These are phyloP conservation scores for Volvariella volvacea DNA, from an alignment of 1,284 basidiomycete species.

Conservation along the genomic window DNA sequence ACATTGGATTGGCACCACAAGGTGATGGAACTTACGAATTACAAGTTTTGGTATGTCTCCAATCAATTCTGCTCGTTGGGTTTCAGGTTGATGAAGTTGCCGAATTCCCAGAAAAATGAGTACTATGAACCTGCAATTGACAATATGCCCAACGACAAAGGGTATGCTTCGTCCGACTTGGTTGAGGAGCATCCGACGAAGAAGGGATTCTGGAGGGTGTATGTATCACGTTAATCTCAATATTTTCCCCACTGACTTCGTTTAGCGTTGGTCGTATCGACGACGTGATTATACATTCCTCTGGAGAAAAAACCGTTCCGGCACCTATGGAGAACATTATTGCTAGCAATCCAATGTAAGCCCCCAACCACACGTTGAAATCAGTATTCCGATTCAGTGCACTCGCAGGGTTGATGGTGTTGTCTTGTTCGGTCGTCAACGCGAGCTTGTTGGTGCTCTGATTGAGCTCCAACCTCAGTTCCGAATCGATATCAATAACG, in stretches of 20 bases:
- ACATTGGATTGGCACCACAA: conserved; percentile 21
- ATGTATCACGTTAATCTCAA: neutral
- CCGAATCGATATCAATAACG: conserved; percentile 20
- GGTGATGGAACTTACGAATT: conserved; percentile 23
- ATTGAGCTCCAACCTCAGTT: conserved; percentile 23
- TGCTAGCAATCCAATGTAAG: conserved; percentile 22
- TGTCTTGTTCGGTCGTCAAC: conserved; percentile 34
- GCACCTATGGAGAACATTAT: conserved; percentile 29
- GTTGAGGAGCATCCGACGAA: conserved; percentile 14
- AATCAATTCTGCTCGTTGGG: neutral
- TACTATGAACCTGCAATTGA: conserved; percentile 17
- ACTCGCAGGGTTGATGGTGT: conserved; percentile 25
- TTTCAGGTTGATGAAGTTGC: neutral
- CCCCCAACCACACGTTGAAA: too few relatives aligned
- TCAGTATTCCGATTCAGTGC: too few relatives aligned
- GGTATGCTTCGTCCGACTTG: conserved; percentile 18
- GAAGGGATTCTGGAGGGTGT: conserved; percentile 13
- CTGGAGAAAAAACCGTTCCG: conserved; percentile 34
- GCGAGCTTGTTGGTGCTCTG: conserved; percentile 31
- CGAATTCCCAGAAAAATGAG: conserved; percentile 15
- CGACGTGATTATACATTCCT: conserved; percentile 32
- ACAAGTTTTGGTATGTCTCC: conserved; percentile 18
- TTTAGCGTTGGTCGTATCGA: conserved; percentile 24
- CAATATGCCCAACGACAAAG: conserved; percentile 17
- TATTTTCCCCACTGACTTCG: neutral